Percentiles rank a stretch among this genome's conserved stretches.
These are phyloP conservation scores for Calendula officinalis DNA, from an alignment of 129 eudicot species.

Conservation along the genomic window DNA sequence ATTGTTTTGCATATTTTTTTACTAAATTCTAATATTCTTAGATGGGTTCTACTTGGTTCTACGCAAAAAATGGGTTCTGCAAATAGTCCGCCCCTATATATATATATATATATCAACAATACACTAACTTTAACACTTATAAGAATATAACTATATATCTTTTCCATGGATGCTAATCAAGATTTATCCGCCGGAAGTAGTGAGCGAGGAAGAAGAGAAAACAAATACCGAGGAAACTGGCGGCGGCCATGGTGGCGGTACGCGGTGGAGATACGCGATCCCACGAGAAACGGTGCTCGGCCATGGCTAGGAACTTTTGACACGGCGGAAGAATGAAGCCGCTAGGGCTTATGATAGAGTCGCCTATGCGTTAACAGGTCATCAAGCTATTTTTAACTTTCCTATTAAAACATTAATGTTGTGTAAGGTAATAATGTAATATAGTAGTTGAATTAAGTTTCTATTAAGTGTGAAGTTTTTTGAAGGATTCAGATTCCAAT, in stretches of 20 bases:
- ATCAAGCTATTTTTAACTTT: slow-evolving; percentile 76
- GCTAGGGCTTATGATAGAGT: slow-evolving; percentile 90
- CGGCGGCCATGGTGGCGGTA: slow-evolving; percentile 85
- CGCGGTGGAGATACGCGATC: slow-evolving; percentile 92
- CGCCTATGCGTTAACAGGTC: slow-evolving; percentile 69
- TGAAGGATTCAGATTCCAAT: too few species aligned
- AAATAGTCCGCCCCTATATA: too few species aligned
- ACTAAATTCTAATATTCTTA: too few species aligned
- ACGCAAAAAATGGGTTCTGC: too few species aligned
- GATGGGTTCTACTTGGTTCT: too few species aligned
- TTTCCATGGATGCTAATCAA: slow-evolving; percentile 27
- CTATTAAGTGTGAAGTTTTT: too few species aligned
- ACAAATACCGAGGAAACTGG: slow-evolving; percentile 66
- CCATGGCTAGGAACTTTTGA: slow-evolving; percentile 82
- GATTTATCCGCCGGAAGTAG: slow-evolving; percentile 6
- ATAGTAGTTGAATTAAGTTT: too few species aligned
- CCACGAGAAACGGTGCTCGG: slow-evolving; percentile 68
- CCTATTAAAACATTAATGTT: too few species aligned
- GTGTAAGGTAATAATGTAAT: too few species aligned
- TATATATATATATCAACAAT: slow-evolving; percentile 15
- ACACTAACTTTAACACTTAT: neutral
- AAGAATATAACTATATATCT: neutral
- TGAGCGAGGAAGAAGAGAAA: slow-evolving; percentile 35
- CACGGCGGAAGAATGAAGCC: slow-evolving; percentile 81
- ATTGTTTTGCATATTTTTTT: too few species aligned